These are phyloP conservation scores for Trichoderma sp. DNA, from an alignment of 2,329 filamentous ascomycete species.

Conservation along the genomic window DNA sequence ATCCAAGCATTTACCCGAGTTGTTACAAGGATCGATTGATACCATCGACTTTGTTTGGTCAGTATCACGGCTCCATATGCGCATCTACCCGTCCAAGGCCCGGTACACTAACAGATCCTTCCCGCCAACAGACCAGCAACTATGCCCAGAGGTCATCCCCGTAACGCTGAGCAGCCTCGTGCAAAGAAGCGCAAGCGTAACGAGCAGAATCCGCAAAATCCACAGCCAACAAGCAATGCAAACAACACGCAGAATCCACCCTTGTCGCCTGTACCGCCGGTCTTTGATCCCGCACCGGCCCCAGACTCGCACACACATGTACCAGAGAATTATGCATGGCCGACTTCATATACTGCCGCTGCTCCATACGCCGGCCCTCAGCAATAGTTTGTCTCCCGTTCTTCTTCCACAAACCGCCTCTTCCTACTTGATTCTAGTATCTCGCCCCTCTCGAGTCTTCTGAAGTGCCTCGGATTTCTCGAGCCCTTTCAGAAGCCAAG, in stretches of 20 bases:
- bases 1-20: neutral
- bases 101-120: neutral
- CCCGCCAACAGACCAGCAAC: neutral
- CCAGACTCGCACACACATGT: neutral
- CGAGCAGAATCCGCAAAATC: neutral
- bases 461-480: neutral
- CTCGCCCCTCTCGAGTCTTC: neutral
- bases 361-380: neutral
- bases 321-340: neutral
- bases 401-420: neutral
- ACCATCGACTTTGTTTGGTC: neutral
- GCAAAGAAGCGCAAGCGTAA: neutral
- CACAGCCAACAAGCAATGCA: neutral
- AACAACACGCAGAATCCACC: neutral
- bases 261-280: neutral
- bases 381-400: neutral
- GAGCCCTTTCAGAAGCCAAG: neutral
- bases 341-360: neutral
- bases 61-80: neutral
- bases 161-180: neutral
- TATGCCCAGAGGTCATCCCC: slow-evolving; percentile 1
- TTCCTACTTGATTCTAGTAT: neutral
- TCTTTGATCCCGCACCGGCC: neutral
- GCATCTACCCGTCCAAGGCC: neutral
- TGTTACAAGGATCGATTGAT: neutral